phyloP scores from a whole-genome alignment of 495 filamentous ascomycete genomes.

The Clohesyomyces aquaticus region DNA sequence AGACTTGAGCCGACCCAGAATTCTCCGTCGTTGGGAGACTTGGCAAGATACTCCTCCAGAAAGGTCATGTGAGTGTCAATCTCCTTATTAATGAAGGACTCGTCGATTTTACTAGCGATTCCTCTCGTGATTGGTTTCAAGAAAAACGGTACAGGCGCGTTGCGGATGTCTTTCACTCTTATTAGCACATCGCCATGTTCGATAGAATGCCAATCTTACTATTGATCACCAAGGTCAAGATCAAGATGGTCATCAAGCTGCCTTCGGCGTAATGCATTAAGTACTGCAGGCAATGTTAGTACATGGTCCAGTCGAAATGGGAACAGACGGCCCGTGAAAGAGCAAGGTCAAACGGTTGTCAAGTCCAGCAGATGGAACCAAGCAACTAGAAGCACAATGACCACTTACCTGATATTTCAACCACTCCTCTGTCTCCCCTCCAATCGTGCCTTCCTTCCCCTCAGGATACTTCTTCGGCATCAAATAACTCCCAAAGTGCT shows the following conservation, averaged over 20 bases:
- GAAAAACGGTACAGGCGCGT: conserved; percentile 77
- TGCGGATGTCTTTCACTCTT: conserved; percentile 58
- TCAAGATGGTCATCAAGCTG: conserved; percentile 70
- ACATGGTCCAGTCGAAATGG: background rate
- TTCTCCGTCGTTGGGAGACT: conserved; percentile 63
- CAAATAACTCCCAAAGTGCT: conserved; percentile 68
- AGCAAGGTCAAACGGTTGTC: no score
- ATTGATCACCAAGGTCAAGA: conserved; percentile 61
- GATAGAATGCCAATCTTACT: conserved; percentile 50
- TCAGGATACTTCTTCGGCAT: conserved; percentile 65
- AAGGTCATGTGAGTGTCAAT: conserved; percentile 68
- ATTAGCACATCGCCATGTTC: background rate
- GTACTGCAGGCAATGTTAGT: conserved; percentile 50
- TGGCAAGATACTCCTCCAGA: conserved; percentile 70
- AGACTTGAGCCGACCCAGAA: conserved; percentile 74
- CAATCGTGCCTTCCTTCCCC: conserved; percentile 59
- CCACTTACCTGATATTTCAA: conserved; percentile 62
- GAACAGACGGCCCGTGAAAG: no score
- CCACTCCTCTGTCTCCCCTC: conserved; percentile 76
- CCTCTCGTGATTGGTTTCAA: conserved; percentile 72
- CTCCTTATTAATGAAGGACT: conserved; percentile 64
- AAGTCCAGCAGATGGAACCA: no score
- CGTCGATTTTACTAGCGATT: conserved; percentile 65
- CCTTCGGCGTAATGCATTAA: conserved; percentile 85
- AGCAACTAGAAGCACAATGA: no score